Percentiles rank a stretch among this genome's conserved stretches.
phyloP scores from a whole-genome alignment of 495 filamentous ascomycete species.

The Penicillium alfredii region DNA sequence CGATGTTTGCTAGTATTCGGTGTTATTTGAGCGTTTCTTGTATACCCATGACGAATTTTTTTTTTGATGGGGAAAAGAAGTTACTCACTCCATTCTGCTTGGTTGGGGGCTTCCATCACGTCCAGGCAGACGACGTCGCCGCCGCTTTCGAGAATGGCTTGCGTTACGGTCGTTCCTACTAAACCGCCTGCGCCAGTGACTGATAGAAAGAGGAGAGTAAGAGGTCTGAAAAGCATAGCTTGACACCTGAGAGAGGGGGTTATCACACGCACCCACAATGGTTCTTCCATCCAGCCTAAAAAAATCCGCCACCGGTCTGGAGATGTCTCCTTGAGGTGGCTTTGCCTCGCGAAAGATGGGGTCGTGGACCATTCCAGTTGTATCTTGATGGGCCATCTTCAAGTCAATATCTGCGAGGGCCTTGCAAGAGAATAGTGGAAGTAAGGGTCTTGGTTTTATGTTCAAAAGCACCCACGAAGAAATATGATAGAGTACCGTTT shows the following conservation, averaged over 20 bases:
- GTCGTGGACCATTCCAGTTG: background rate
- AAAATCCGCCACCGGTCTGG: background rate
- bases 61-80: background rate
- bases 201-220: background rate
- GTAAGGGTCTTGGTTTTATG: no score
- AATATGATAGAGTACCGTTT: no score
- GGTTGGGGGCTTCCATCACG: conserved; percentile 38
- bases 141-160: conserved; percentile 43
- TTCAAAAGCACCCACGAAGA: no score
- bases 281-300: background rate
- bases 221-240: no score
- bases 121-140: conserved; percentile 44
- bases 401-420: no score
- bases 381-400: background rate
- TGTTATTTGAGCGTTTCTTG: background rate
- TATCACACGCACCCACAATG: background rate
- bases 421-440: no score
- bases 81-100: conserved; percentile 1
- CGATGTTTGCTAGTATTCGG: conserved; percentile 36
- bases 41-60: background rate
- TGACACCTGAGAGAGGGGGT: background rate
- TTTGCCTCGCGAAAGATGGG: conserved; percentile 3
- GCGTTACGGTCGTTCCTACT: conserved; percentile 30
- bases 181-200: conserved; percentile 1
- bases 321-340: background rate